Conservation (phyloP, 2,329 filamentous ascomycete genomes). For the Exophiala sp. region DNA sequence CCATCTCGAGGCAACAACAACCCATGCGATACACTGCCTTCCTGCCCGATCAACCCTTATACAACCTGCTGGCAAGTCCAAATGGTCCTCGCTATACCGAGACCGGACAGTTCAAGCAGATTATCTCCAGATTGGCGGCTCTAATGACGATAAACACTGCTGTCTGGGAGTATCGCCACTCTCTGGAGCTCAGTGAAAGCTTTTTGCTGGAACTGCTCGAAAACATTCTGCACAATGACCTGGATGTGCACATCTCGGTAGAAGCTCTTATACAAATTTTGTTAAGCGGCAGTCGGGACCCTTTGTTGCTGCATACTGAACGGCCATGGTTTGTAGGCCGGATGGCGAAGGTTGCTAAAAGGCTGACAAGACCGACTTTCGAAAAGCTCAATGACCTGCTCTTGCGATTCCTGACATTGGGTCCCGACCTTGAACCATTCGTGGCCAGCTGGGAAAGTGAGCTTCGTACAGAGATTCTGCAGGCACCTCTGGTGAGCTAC, state of each 20-base stretch:
- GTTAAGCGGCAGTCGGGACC: slow-evolving; percentile 33
- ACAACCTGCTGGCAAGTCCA: slow-evolving; percentile 34
- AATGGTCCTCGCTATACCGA: slow-evolving; percentile 33
- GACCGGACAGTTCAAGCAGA: slow-evolving; percentile 37
- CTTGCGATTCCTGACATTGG: slow-evolving; percentile 35
- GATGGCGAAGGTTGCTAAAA: slow-evolving; percentile 39
- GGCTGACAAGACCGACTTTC: slow-evolving; percentile 34
- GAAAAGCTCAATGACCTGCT: slow-evolving; percentile 35
- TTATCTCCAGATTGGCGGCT: slow-evolving; percentile 34
- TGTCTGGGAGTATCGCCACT: slow-evolving; percentile 38
- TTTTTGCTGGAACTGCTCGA: slow-evolving; percentile 35
- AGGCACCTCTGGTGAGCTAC: slow-evolving; percentile 36
- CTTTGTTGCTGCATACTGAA: slow-evolving; percentile 25
- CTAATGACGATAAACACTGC: slow-evolving; percentile 38
- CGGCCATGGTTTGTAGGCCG: slow-evolving; percentile 39
- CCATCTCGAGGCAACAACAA: slow-evolving; percentile 18
- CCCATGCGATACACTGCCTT: slow-evolving; percentile 32
- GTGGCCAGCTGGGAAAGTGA: slow-evolving; percentile 32
- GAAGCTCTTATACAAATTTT: slow-evolving; percentile 39
- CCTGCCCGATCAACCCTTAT: slow-evolving; percentile 31
- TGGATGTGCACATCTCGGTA: slow-evolving; percentile 36
- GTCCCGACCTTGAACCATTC: slow-evolving; percentile 23
- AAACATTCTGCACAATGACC: slow-evolving; percentile 34
- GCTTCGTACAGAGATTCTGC: slow-evolving; percentile 35
- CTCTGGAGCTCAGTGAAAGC: slow-evolving; percentile 29